Evolutionary conservation across 2,329 filamentous ascomycete species (phyloP).

Genomic region (Lithohypha guttulata): DNA sequence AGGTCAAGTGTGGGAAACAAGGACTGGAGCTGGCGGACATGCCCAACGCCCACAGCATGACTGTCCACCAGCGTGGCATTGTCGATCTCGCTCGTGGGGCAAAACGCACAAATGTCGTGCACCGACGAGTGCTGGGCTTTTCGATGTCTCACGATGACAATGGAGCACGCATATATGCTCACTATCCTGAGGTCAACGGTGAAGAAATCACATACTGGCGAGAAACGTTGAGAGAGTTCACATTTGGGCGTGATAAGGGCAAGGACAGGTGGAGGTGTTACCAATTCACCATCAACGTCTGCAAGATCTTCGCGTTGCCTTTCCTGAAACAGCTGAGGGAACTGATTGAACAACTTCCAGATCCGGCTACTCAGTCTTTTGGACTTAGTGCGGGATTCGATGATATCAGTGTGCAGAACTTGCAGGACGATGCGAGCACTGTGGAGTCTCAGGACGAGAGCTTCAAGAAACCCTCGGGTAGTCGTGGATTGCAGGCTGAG

Average conservation of each 20-base stretch:
- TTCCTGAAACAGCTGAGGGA: slow-evolving; percentile 9
- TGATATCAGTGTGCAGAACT: slow-evolving; percentile 10
- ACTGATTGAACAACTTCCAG: slow-evolving; percentile 10
- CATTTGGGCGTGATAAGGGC: slow-evolving; percentile 24
- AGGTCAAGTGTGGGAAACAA: slow-evolving; percentile 36
- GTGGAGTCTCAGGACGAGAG: slow-evolving; percentile 10
- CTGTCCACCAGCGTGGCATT: slow-evolving; percentile 27
- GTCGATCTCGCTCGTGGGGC: slow-evolving; percentile 26
- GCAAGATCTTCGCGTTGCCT: slow-evolving; percentile 21
- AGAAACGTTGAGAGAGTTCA: slow-evolving; percentile 27
- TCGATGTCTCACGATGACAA: slow-evolving; percentile 3
- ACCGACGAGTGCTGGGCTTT: slow-evolving; percentile 11
- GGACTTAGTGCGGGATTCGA: slow-evolving; percentile 8
- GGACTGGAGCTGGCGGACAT: slow-evolving; percentile 25
- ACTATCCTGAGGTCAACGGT: slow-evolving; percentile 13
- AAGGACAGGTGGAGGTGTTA: slow-evolving; percentile 29
- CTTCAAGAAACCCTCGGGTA: slow-evolving; percentile 3
- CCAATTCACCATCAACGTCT: slow-evolving; percentile 29
- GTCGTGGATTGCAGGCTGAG: slow-evolving; percentile 9
- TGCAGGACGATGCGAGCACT: slow-evolving; percentile 11
- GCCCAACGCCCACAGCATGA: slow-evolving; percentile 24
- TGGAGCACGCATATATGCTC: slow-evolving; percentile 9
- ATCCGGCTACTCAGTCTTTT: slow-evolving; percentile 4
- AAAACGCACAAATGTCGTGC: slow-evolving; percentile 4
- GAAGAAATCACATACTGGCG: slow-evolving; percentile 9